Percentiles rank a stretch among this genome's conserved stretches.
phyloP scores from a whole-genome alignment of 2,329 filamentous ascomycete species.

The Claviceps sp. region DNA sequence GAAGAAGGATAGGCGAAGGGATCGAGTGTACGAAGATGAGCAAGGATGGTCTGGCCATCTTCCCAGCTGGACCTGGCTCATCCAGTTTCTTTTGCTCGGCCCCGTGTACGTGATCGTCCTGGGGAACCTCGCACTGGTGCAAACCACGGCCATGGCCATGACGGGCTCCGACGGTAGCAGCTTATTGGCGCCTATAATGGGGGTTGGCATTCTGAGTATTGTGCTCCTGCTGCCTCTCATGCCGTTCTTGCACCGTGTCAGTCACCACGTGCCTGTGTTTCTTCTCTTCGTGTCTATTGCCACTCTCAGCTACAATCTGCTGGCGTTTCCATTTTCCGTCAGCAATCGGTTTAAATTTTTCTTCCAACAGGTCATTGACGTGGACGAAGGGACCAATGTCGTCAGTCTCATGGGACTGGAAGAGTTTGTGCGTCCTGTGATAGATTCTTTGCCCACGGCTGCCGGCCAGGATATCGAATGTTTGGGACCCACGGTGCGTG shows the following conservation, averaged over 20 bases:
- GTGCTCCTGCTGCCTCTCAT: constrained; percentile 62
- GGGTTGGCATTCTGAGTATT: constrained; percentile 53
- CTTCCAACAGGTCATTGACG: constrained; percentile 70
- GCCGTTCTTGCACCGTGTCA: constrained; percentile 79
- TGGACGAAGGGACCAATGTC: constrained; percentile 56
- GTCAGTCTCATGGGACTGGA: constrained; percentile 58
- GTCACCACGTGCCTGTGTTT: constrained; percentile 67
- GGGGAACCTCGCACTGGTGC: constrained; percentile 60
- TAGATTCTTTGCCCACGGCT: constrained; percentile 57
- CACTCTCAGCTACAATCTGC: constrained; percentile 74
- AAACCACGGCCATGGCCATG: constrained; percentile 61
- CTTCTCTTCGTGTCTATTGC: constrained; percentile 58
- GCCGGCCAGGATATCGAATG: constrained; percentile 48
- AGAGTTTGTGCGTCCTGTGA: constrained; percentile 52
- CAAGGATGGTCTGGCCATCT: constrained; percentile 74
- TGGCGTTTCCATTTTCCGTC: constrained; percentile 76
- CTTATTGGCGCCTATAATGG: constrained; percentile 56
- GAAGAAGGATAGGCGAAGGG: constrained; percentile 10
- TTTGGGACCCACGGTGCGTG: constrained; percentile 21
- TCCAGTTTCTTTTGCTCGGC: constrained; percentile 70
- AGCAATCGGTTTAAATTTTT: constrained; percentile 72
- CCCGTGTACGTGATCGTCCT: constrained; percentile 67
- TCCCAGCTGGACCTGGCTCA: constrained; percentile 73
- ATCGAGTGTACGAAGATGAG: constrained; percentile 50
- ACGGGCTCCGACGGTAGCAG: constrained; percentile 74